phyloP scores from a whole-genome alignment of 495 filamentous ascomycete genomes.

The Neurospora sp. region DNA sequence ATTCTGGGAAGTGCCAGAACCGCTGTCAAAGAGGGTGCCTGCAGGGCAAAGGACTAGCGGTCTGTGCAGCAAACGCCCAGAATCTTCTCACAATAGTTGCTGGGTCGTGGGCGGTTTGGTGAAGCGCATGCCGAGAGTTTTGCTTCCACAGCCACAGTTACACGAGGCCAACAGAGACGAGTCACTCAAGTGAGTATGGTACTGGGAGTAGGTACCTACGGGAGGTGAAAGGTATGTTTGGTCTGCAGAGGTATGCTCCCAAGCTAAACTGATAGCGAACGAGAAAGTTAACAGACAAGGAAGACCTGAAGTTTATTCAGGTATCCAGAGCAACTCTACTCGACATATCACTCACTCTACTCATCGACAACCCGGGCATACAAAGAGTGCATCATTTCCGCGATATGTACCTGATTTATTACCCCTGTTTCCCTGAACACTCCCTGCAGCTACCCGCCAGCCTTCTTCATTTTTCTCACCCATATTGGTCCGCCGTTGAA shows the following conservation, averaged over 20 bases:
- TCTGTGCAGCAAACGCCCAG: too few species aligned
- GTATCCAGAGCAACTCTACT: neutral
- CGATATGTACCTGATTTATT: neutral
- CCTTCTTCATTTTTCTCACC: neutral
- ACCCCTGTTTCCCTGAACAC: neutral
- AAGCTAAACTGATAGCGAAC: neutral
- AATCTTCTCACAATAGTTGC: too few species aligned
- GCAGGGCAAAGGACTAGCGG: too few species aligned
- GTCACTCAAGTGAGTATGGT: neutral
- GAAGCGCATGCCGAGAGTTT: neutral
- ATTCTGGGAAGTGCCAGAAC: too few species aligned
- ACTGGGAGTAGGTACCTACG: neutral
- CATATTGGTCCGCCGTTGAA: neutral
- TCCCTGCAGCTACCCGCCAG: neutral
- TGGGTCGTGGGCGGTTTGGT: neutral
- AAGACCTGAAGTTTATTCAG: neutral
- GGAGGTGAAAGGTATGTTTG: neutral
- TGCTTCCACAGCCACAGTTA: neutral
- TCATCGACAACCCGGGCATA: neutral
- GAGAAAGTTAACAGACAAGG: neutral
- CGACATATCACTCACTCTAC: neutral
- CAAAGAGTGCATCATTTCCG: neutral
- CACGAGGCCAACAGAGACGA: neutral
- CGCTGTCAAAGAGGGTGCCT: too few species aligned
- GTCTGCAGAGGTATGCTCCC: neutral